Conservation (phyloP, 2,329 filamentous ascomycete species). For the Remersonia thermophila region DNA sequence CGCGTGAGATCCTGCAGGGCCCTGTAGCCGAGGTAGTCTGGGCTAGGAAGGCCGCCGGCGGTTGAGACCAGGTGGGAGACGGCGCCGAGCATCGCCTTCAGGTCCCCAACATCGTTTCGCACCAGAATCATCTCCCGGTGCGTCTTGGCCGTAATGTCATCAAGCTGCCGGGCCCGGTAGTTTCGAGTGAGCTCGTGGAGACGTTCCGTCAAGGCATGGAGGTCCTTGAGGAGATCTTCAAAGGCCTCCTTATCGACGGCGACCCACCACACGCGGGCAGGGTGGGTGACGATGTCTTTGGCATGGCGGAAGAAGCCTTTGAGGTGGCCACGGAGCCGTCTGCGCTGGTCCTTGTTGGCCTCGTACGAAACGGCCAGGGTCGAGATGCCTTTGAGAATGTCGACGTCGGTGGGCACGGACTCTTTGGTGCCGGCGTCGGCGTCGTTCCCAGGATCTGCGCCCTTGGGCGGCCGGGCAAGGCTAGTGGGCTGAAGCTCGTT, state of each 20-base stretch:
- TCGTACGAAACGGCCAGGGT: slow-evolving; percentile 17
- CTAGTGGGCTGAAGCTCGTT: slow-evolving; percentile 16
- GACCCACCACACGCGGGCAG: slow-evolving; percentile 16
- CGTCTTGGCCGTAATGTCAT: slow-evolving; percentile 17
- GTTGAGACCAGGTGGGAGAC: slow-evolving; percentile 12
- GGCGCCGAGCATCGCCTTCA: slow-evolving; percentile 15
- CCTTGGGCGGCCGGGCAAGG: background rate
- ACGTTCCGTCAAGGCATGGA: slow-evolving; percentile 16
- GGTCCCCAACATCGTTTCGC: slow-evolving; percentile 14
- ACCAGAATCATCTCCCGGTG: slow-evolving; percentile 19
- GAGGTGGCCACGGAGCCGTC: slow-evolving; percentile 13
- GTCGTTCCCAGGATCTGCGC: background rate
- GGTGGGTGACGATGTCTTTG: slow-evolving; percentile 17
- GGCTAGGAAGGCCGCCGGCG: slow-evolving; percentile 5
- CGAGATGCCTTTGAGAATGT: slow-evolving; percentile 14
- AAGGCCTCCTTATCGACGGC: slow-evolving; percentile 16
- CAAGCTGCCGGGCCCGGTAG: slow-evolving; percentile 13
- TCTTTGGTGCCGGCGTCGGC: slow-evolving; percentile 1
- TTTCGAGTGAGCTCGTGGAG: slow-evolving; percentile 17
- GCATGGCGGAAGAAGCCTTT: slow-evolving; percentile 13
- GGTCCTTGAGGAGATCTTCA: slow-evolving; percentile 12
- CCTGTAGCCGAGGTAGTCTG: slow-evolving; percentile 11
- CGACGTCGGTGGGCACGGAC: slow-evolving; percentile 9
- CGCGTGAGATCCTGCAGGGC: slow-evolving; percentile 13
- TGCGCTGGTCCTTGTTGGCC: slow-evolving; percentile 10